A percentile compares a stretch with the other conserved stretches of the same genome.
phyloP scores from a whole-genome alignment of 192 early-diverging fungal genomes.

The Spinellus fusiger region DNA sequence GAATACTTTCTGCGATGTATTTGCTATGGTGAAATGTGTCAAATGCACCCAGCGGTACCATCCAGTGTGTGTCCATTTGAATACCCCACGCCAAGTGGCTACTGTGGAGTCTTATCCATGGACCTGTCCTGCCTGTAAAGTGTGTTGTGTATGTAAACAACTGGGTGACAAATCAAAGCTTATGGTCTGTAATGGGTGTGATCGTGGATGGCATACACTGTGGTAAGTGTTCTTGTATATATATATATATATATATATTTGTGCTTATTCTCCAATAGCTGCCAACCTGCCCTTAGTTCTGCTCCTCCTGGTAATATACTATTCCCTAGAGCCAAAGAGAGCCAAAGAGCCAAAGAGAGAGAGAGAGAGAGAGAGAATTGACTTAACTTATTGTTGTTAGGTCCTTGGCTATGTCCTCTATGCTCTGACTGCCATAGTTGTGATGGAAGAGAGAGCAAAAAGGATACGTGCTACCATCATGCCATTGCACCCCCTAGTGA shows the following conservation, averaged over 20 bases:
- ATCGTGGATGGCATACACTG: conserved; percentile 56
- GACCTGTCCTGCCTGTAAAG: conserved; percentile 55
- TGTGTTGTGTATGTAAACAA: conserved; percentile 45
- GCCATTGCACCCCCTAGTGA: conserved; percentile 29
- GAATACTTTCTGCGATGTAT: conserved; percentile 30
- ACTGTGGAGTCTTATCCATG: conserved; percentile 52
- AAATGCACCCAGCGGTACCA: conserved; percentile 45
- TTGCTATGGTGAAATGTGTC: conserved; percentile 40
- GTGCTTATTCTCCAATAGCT: neutral
- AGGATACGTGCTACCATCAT: conserved; percentile 35
- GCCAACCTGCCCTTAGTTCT: neutral
- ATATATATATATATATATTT: neutral
- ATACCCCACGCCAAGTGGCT: conserved; percentile 42
- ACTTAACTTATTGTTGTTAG: conserved; percentile 32
- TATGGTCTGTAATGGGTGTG: conserved; percentile 59
- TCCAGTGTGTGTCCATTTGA: conserved; percentile 45
- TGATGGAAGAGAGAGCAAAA: conserved; percentile 26
- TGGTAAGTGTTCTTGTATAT: conserved; percentile 27
- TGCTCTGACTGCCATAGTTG: conserved; percentile 51
- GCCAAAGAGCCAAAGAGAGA: too few relatives aligned
- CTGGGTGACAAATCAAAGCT: conserved; percentile 51
- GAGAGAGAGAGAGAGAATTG: too few relatives aligned
- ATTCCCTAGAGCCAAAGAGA: too few relatives aligned
- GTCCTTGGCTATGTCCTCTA: conserved; percentile 45
- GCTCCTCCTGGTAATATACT: neutral